A percentile compares a stretch with the other conserved stretches of the same genome.
Evolutionary conservation across 768 basidiomycete species (phyloP).

Genomic region (Tephrocybe sp.): DNA sequence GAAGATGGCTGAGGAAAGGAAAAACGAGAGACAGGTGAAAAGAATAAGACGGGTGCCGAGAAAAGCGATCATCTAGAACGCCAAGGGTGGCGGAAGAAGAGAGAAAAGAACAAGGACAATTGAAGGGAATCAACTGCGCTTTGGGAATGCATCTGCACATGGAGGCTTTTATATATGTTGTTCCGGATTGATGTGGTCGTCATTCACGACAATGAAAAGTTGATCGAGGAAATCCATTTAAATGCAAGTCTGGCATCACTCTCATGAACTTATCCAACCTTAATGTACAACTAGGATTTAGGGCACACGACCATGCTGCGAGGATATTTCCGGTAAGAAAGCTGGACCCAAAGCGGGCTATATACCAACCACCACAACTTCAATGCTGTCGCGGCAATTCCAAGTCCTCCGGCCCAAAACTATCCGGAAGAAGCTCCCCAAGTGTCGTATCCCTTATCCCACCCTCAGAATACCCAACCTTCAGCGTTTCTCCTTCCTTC

Average conservation of each 20-base stretch:
- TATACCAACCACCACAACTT: not conserved
- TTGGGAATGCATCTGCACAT: not conserved
- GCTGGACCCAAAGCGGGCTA: too few relatives aligned
- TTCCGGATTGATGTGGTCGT: not conserved
- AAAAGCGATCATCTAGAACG: constrained; percentile 1
- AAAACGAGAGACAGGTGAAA: constrained; percentile 8
- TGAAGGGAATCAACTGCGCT: constrained; percentile 1
- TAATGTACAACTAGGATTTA: too few relatives aligned
- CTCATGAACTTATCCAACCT: too few relatives aligned
- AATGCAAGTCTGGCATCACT: too few relatives aligned
- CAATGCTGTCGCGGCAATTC: constrained; percentile 39
- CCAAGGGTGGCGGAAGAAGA: not conserved
- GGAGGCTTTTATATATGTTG: not conserved
- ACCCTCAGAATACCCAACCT: constrained; percentile 42
- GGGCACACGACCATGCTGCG: too few relatives aligned
- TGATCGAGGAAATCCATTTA: not conserved
- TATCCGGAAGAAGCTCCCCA: constrained; percentile 73
- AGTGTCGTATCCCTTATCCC: constrained; percentile 65
- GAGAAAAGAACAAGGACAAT: not conserved
- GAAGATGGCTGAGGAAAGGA: constrained; percentile 10
- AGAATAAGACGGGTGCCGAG: not conserved
- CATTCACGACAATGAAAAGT: not conserved
- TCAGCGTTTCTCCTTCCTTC: constrained; percentile 29
- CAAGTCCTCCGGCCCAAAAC: constrained; percentile 87
- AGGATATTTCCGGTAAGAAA: too few relatives aligned